Evolutionary conservation across 805 yeast genomes (phyloP), one percentile per base, ranked within the genome.

Genomic region (Kregervanrija pseudodelftensis): DNA sequence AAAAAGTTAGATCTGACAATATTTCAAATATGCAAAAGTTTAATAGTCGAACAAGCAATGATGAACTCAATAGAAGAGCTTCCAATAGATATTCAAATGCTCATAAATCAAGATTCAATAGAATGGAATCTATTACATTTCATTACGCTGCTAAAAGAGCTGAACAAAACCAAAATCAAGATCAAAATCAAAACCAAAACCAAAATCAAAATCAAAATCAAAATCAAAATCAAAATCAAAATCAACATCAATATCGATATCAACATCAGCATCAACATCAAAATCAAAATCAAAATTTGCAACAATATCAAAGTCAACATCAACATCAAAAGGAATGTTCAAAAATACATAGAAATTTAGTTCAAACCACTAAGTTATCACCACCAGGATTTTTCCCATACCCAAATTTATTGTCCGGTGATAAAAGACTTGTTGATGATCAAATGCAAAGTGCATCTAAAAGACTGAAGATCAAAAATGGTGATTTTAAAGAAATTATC

Each of bases 111-210:
- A 51, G 77, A 68, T 50, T 69, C 63, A 61, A 74, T 43, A 59
- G 67, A 39, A 73, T 75, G 79, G 79, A 74, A 17, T 70, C 77
- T 13, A 74, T 75, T 13, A 59, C 68, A 9, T 59, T 63, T 8
- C 79, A 74, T 47, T 74, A 74, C 47, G 73, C 79, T 1, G 73
- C 72, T 4, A 57, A 56, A 40, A 57, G 62, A 47, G 40, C 51
- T 11, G 49, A 46, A 39, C 42, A 37, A 13, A 38, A 43, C 13
- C 16, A 40, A 28, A 37, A 14, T 11, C 40, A 11, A 9, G n/a
- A 16, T 10, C 40, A 36, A 34, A 16, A 37, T 10, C 11, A 33
- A 15, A 48, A 43, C 13, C 16, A 40, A 28, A 37, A 14, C 15
- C 40, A 11, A 9, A n/a, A 16, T 10, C 40, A 36, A 34, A 16